phyloP scores from a whole-genome alignment of 1,139 yeast genomes.

The Suhomyces bribrorum region DNA sequence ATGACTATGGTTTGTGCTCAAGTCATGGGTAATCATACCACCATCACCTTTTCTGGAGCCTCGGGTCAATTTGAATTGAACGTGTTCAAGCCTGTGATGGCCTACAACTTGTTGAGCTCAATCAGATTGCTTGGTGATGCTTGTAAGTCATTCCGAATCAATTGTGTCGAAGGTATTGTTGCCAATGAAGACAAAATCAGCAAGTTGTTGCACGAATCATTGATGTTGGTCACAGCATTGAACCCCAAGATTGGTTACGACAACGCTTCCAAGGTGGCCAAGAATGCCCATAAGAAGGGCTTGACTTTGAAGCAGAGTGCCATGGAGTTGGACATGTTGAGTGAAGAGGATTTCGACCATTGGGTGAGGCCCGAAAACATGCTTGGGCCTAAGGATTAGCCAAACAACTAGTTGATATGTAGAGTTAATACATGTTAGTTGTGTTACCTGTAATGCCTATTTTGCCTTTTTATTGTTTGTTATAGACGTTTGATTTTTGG shows the following conservation, averaged over 20 bases:
- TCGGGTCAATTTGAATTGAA: conserved; percentile 98
- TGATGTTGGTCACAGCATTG: conserved; percentile 97
- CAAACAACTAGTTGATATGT: neutral
- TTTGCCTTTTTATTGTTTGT: no score
- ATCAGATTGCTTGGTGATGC: conserved; percentile 90
- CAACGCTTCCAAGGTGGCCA: conserved; percentile 94
- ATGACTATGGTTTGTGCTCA: conserved; percentile 97
- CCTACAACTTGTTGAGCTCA: conserved; percentile 83
- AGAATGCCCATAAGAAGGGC: conserved; percentile 98
- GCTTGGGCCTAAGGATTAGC: conserved; percentile 74
- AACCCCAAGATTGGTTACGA: conserved; percentile 99
- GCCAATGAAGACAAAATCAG: conserved; percentile 88
- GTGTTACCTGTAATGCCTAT: no score
- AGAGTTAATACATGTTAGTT: no score
- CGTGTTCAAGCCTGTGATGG: conserved; percentile 96
- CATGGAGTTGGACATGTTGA: conserved; percentile 81
- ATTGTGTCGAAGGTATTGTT: conserved; percentile 91
- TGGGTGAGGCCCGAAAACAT: conserved; percentile 98
- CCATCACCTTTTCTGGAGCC: conserved; percentile 96
- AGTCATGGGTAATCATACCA: conserved; percentile 94
- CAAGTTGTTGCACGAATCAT: conserved; percentile 86
- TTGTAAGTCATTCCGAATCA: conserved; percentile 79
- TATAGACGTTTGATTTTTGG: no score
- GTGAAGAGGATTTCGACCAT: conserved; percentile 83
- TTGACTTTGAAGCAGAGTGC: conserved; percentile 93